phyloP scores from a whole-genome alignment of 345 rosid species.

The Abelmoschus esculentus region DNA sequence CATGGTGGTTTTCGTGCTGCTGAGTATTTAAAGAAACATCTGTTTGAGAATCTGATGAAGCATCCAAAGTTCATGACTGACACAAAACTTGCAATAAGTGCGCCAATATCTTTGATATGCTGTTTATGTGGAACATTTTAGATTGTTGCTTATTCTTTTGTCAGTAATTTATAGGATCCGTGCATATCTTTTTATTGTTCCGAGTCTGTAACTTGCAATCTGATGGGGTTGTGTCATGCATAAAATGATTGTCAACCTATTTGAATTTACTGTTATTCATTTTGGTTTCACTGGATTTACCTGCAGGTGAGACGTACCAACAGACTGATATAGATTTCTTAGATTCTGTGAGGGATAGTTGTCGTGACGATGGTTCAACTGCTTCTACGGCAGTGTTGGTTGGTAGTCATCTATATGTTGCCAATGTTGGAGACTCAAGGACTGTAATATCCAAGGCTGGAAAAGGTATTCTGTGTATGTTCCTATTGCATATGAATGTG shows the following conservation, averaged over 20 bases:
- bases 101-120: neutral
- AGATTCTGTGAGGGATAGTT: conserved; percentile 68
- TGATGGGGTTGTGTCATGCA: neutral
- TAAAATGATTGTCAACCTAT: neutral
- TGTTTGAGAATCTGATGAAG: neutral
- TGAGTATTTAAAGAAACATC: neutral
- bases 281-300: conserved; percentile 11
- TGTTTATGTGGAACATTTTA: neutral
- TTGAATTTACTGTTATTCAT: conserved; percentile 2
- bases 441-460: conserved; percentile 89
- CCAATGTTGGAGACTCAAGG: conserved; percentile 98
- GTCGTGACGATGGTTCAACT: conserved; percentile 96
- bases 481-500: neutral
- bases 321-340: conserved; percentile 84
- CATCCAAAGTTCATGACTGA: neutral
- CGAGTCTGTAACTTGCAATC: neutral
- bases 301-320: conserved; percentile 78
- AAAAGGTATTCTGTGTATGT: conserved; percentile 39
- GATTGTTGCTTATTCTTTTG: neutral
- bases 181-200: conserved; percentile 4
- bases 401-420: conserved; percentile 86
- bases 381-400: conserved; percentile 95
- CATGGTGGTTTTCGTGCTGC: neutral
- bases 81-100: neutral
- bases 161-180: neutral